Percentiles rank a stretch among this genome's conserved stretches.
phyloP scores from a whole-genome alignment of 257 asterid species.

The Ajuga chamaepitys region DNA sequence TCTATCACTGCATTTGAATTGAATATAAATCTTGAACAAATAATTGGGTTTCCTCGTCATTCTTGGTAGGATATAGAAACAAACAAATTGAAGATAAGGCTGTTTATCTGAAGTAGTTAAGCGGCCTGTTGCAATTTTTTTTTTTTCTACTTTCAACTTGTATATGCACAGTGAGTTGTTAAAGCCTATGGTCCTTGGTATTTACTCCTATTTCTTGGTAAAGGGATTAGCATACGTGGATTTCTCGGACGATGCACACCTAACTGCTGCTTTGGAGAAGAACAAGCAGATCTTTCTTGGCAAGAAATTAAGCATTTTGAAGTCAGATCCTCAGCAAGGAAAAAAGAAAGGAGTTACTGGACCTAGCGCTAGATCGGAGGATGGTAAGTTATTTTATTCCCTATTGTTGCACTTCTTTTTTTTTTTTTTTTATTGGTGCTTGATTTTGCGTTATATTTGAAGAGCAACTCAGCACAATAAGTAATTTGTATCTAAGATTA shows the following conservation, averaged over 20 bases:
- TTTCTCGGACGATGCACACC: conserved; percentile 78
- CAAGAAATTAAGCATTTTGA: conserved; percentile 60
- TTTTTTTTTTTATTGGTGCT: no score
- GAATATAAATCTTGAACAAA: background rate
- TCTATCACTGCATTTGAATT: no score
- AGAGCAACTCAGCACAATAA: background rate
- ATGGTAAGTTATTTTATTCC: conserved; percentile 30
- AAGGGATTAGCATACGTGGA: conserved; percentile 96
- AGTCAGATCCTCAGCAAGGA: conserved; percentile 68
- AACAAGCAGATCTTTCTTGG: conserved; percentile 56
- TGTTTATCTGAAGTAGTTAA: background rate
- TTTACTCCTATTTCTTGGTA: conserved; percentile 19
- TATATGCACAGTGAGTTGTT: background rate
- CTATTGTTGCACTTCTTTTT: background rate
- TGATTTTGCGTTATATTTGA: background rate
- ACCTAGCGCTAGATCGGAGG: conserved; percentile 21
- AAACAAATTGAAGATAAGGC: background rate
- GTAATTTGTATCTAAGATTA: background rate
- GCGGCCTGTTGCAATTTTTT: background rate
- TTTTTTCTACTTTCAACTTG: background rate
- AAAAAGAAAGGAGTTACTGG: conserved; percentile 40
- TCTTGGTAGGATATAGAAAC: background rate
- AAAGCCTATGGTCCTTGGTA: conserved; percentile 1
- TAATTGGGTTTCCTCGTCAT: background rate
- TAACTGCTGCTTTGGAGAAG: conserved; percentile 67